phyloP scores from a whole-genome alignment of 257 asterid species.

The Dorcoceras hygrometricum region DNA sequence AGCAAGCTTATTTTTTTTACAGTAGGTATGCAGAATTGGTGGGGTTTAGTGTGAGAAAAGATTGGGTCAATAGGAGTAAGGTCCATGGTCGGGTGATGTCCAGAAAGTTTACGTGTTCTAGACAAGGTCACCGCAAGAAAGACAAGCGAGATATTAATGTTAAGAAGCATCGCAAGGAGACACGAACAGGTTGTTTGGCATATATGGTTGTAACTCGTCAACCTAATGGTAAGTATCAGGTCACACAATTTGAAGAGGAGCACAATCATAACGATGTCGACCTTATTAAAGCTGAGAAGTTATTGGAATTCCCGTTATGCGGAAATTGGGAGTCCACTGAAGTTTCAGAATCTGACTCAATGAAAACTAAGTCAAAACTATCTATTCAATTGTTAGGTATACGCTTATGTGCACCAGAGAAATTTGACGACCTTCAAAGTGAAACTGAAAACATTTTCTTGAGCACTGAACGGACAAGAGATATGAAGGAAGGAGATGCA shows the following conservation, averaged over 20 bases:
- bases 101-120: conserved; percentile 59
- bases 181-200: conserved; percentile 65
- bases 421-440: conserved; percentile 38
- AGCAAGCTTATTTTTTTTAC: conserved; percentile 49
- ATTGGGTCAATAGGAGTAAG: conserved; percentile 69
- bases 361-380: conserved; percentile 38
- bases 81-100: conserved; percentile 67
- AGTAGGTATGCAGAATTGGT: conserved; percentile 52
- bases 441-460: conserved; percentile 34
- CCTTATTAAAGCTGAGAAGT: conserved; percentile 35
- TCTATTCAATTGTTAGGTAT: conserved; percentile 50
- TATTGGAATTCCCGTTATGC: conserved; percentile 35
- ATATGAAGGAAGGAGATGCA: conserved; percentile 60
- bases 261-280: conserved; percentile 58
- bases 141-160: conserved; percentile 60
- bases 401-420: conserved; percentile 49
- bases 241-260: conserved; percentile 47
- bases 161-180: conserved; percentile 61
- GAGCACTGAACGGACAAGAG: conserved; percentile 45
- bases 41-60: conserved; percentile 58
- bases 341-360: conserved; percentile 42
- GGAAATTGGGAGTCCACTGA: conserved; percentile 34
- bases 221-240: conserved; percentile 43
- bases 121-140: conserved; percentile 58
- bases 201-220: conserved; percentile 62